phyloP scores from a whole-genome alignment of 495 filamentous ascomycete species.

The Darksidea phi region DNA sequence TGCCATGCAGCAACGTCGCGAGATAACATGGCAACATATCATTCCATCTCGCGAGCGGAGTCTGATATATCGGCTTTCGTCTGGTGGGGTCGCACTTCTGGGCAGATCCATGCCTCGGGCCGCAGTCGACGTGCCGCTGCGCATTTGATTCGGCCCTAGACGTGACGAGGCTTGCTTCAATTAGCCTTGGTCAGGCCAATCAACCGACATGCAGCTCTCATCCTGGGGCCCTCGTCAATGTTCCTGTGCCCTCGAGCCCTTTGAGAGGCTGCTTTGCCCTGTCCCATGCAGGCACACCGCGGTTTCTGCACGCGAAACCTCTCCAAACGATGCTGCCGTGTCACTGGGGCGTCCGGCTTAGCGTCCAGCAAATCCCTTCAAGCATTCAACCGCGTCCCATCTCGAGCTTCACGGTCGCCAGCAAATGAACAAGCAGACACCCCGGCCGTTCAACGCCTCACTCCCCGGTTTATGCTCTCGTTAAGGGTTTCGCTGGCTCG shows the following conservation, averaged over 20 bases:
- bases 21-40: constrained; percentile 14
- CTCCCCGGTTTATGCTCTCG: constrained; percentile 26
- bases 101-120: constrained; percentile 5
- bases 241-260: constrained; percentile 5
- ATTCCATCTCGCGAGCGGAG: background rate
- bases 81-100: constrained; percentile 1
- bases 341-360: constrained; percentile 13
- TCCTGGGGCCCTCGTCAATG: background rate
- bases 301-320: constrained; percentile 27
- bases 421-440: constrained; percentile 14
- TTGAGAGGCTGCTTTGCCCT: background rate
- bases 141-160: constrained; percentile 14
- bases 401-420: constrained; percentile 17
- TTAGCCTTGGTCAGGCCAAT: constrained; percentile 6
- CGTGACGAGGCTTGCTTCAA: constrained; percentile 20
- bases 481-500: constrained; percentile 18
- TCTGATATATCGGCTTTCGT: constrained; percentile 18
- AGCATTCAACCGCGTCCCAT: background rate
- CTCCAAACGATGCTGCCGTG: constrained; percentile 21
- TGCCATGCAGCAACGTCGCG: constrained; percentile 5
- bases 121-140: constrained; percentile 15
- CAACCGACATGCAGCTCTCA: background rate
- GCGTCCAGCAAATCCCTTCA: constrained; percentile 8
- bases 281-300: constrained; percentile 31
- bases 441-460: constrained; percentile 36